Conservation (phyloP, 805 yeast genomes). For the Candida nitratophila region DNA sequence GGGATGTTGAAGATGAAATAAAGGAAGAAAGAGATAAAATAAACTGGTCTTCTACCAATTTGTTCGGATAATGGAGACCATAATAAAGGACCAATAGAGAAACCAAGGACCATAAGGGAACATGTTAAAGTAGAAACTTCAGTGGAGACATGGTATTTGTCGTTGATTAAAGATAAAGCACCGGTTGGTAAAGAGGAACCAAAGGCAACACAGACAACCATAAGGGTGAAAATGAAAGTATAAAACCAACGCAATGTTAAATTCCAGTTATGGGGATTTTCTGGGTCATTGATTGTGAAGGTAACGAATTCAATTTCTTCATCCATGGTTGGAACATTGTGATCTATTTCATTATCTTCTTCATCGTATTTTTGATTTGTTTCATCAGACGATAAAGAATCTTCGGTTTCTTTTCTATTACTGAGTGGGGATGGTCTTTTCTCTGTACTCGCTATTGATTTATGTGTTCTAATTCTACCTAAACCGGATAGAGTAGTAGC, state of each 20-base stretch:
- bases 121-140: constrained; percentile 79
- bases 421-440: constrained; percentile 11
- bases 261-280: constrained; percentile 86
- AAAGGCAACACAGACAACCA: constrained; percentile 86
- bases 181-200: constrained; percentile 91
- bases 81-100: constrained; percentile 76
- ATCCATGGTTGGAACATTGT: constrained; percentile 31
- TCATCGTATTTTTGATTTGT: constrained; percentile 19
- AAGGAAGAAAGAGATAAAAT: constrained; percentile 65
- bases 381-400: constrained; percentile 23
- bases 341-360: constrained; percentile 16
- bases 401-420: constrained; percentile 14
- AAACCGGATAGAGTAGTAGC: constrained; percentile 60
- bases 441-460: constrained; percentile 9
- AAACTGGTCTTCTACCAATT: constrained; percentile 80
- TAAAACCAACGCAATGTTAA: constrained; percentile 48
- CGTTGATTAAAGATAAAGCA: constrained; percentile 62
- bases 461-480: constrained; percentile 41
- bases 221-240: constrained; percentile 58
- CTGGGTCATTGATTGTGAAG: constrained; percentile 71
- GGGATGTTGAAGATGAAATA: constrained; percentile 81
- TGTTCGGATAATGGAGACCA: constrained; percentile 90
- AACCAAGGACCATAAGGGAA: constrained; percentile 85
- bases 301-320: constrained; percentile 82
- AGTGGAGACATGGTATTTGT: constrained; percentile 58